These are phyloP conservation scores for Monilinia aucupariae DNA, from an alignment of 2,329 filamentous ascomycete species.

Conservation along the genomic window DNA sequence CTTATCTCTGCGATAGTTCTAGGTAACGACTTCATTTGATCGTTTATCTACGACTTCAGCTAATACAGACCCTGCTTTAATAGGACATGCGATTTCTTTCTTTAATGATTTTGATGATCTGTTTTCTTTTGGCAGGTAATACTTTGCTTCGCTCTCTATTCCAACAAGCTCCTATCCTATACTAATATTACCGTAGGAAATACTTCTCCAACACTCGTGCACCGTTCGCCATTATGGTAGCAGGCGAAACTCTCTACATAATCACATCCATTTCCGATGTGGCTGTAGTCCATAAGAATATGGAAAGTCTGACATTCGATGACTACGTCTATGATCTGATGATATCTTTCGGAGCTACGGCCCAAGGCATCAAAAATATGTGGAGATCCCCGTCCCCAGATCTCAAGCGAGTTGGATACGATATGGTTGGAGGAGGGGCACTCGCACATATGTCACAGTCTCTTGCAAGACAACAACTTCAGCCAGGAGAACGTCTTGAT, in stretches of 20 bases:
- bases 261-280: constrained; percentile 8
- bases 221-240: constrained; percentile 9
- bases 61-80: no score
- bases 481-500: neutral
- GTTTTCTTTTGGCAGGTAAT: neutral
- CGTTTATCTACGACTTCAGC: no score
- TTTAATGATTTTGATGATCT: neutral
- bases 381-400: neutral
- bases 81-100: constrained; percentile 8
- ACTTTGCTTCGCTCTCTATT: no score
- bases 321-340: constrained; percentile 12
- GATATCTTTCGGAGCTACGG: neutral
- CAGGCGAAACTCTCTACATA: constrained; percentile 12
- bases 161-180: neutral
- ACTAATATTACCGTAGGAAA: neutral
- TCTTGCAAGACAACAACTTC: neutral
- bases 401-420: neutral
- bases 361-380: neutral
- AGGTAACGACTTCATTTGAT: no score
- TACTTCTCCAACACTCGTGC: constrained; percentile 7
- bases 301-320: constrained; percentile 7
- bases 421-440: no score
- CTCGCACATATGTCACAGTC: neutral
- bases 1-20: no score
- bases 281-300: constrained; percentile 4